Base-by-base conservation (phyloP, 768 basidiomycete genomes). In the Paxillus ammoniavirescens region DNA sequence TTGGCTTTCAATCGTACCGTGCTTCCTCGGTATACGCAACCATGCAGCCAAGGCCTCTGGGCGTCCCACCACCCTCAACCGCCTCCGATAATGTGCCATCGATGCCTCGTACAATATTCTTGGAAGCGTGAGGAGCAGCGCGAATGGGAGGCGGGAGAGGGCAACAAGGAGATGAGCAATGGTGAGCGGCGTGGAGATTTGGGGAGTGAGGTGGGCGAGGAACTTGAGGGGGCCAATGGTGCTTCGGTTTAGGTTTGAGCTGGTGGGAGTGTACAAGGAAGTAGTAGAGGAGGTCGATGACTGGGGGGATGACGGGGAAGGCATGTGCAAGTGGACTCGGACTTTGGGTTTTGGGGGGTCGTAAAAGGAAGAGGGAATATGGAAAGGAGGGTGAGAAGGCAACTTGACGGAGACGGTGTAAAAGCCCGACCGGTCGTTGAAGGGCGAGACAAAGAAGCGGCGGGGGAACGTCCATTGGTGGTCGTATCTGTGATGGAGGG, bases 391-490 rank as follows among this genome's bases (percentile, higher is more conserved):
- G 2, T 73, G 73, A 8, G 77, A 56, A 4, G 86, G 86, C 10
- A 72, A 62, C 53, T 72, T 72, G 18, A 89, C 61, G 42, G 83
- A 76, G 14, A 87, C 73, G 3, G 71, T 78, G 69, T 89, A 89
- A 64, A 74, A 84, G 0, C 87, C 86, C 21, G 77, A 73, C 4
- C 86, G 77, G 60, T 87, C 83, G 64, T 88, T 89, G 75, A 88
- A 89, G 0, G 88, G 86, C 0, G 86, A 89, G 43, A 89, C 87
- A 59, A 89, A 86, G 64, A 89, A 90, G 56, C 80, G 75, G 23
- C 86, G 82, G 17, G 73, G 74, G 50, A 89, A 81, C 0, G 80
- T 82, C 84, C 87, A 89, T 51, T 82, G 78, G 56, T 84, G 78
- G 50, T 83, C 74, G 56, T 77, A 82, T 0, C 82, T 82, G 58